Base-by-base conservation (phyloP, 2,329 filamentous ascomycete genomes). In the Gyromitra esculenta region DNA sequence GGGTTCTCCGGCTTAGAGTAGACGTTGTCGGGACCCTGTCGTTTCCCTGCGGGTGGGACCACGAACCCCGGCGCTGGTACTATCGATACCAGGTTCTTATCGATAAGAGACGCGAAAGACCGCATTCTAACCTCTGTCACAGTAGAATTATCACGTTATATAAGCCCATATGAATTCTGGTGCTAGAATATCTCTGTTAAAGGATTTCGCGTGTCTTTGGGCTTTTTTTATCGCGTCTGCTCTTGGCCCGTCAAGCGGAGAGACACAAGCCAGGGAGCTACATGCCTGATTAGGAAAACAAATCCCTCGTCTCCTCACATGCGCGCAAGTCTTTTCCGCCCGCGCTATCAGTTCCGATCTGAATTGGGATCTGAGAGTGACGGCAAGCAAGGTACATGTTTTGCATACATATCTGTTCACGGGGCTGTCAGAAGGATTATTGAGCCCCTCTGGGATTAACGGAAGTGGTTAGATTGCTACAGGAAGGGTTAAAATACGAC, bases 221-320 rank as follows among this genome's bases (percentile, higher is more conserved):
- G 43, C 18, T 31, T 39, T 75, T 41, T 57, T 69, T 69, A 37
- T 75, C 64, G 41, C n/a, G 52, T 21, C 48, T 48, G 25, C 18
- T 15, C n/a, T 43, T 7, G 35, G n/a, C n/a, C 56, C 37, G 48
- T 41, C 37, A 64, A 57, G 57, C 72, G 35, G 64, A 69, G 39
- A 69, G 66, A 25, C 39, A 57, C 63, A 48, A 39, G 48, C 13
- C 41, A 43, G 56, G 75, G 71, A 75, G 64, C 59, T 43, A 54
- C 66, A 70, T 77, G 65, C 75, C 71, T 21, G 31, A 75, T 74
- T 41, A 13, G 75, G 75, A 15, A 77, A 77, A 75, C 35, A 43
- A 66, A 39, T 70, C 75, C 75, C 52, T 59, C 48, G 59, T 69
- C 41, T 68, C 70, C 52, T 18, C 68, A 64, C 60, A 54, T 45